Evolutionary conservation across 2,329 filamentous ascomycete genomes (phyloP).

Genomic region (Fusarium irregulare): DNA sequence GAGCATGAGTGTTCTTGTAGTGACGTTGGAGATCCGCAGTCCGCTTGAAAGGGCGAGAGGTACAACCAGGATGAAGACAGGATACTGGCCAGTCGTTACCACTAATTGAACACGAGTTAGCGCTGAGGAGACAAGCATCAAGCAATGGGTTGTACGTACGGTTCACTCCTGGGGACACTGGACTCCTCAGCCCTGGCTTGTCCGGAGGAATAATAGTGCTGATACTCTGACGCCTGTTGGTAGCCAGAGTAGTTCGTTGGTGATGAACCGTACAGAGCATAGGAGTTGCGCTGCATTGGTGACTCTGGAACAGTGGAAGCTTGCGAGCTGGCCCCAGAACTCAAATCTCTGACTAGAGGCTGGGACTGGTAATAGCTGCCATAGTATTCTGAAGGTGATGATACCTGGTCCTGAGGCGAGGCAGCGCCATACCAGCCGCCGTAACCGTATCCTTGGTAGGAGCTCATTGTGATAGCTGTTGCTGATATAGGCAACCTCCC

Average conservation of each 20-base stretch:
- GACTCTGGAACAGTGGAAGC: conserved; percentile 45
- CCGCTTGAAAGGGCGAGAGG: conserved; percentile 60
- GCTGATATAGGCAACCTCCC: background rate
- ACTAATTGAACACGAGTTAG: conserved; percentile 21
- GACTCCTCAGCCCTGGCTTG: conserved; percentile 6
- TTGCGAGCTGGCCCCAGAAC: conserved; percentile 48
- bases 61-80: conserved; percentile 58
- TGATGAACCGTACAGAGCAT: conserved; percentile 28
- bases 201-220: conserved; percentile 22
- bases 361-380: conserved; percentile 41
- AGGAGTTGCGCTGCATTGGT: conserved; percentile 37
- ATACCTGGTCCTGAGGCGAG: conserved; percentile 35
- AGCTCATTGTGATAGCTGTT: conserved; percentile 27
- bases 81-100: conserved; percentile 51
- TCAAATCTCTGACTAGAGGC: conserved; percentile 45
- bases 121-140: background rate
- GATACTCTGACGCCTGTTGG: conserved; percentile 20
- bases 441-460: conserved; percentile 25
- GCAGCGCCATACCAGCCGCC: conserved; percentile 27
- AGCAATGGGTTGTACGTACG: conserved; percentile 21
- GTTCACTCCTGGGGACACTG: conserved; percentile 21
- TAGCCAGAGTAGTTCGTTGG: conserved; percentile 22
- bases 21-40: conserved; percentile 67
- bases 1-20: conserved; percentile 60
- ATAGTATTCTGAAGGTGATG: conserved; percentile 35